Conservation (phyloP, 2,329 filamentous ascomycete species). For the Epichloe elymi region DNA sequence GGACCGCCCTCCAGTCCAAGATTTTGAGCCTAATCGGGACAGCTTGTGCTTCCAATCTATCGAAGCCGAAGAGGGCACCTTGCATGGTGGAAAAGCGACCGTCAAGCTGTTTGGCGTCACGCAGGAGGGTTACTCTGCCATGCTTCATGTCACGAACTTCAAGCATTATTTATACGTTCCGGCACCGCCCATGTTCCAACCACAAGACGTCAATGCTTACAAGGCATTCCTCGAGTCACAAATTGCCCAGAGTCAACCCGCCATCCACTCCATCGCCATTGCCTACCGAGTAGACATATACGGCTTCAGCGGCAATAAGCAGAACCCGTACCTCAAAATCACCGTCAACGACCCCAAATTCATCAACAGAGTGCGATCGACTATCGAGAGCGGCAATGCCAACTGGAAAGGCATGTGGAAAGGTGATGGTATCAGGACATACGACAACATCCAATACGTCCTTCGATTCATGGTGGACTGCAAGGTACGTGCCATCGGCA, state of each 20-base stretch:
- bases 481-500: conserved; percentile 37
- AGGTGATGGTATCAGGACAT: conserved; percentile 65
- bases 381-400: conserved; percentile 61
- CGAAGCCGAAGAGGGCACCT: conserved; percentile 78
- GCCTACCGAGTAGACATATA: conserved; percentile 83
- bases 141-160: conserved; percentile 92
- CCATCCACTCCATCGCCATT: conserved; percentile 70
- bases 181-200: conserved; percentile 70
- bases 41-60: conserved; percentile 89
- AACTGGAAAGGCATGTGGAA: conserved; percentile 93
- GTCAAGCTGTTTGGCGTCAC: conserved; percentile 93
- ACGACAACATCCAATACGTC: conserved; percentile 92
- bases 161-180: conserved; percentile 92
- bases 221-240: conserved; percentile 69
- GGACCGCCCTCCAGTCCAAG: conserved; percentile 48
- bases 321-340: conserved; percentile 86
- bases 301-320: conserved; percentile 84
- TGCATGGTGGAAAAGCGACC: conserved; percentile 61
- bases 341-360: conserved; percentile 65
- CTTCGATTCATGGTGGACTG: conserved; percentile 97
- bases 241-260: conserved; percentile 57
- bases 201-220: conserved; percentile 65
- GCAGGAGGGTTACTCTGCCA: conserved; percentile 69
- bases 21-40: conserved; percentile 45
- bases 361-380: conserved; percentile 2